Evolutionary conservation across 169 alveolate genomes (phyloP).

Genomic region (Ichthyophthirius multifiliis): DNA sequence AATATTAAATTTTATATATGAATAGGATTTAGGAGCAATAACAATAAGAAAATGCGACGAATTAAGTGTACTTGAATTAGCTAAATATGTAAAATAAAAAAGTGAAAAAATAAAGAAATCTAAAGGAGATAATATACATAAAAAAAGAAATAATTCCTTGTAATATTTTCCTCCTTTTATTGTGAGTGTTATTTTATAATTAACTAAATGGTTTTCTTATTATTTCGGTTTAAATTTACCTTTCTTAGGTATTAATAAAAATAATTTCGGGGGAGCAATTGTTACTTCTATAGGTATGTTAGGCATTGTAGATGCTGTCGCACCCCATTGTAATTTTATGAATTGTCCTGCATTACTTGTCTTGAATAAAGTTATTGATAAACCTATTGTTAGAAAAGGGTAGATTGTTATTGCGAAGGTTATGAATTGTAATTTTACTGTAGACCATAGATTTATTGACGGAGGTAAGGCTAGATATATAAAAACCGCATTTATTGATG

Average conservation of each 20-base stretch:
- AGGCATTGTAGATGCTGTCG: slow-evolving; percentile 31
- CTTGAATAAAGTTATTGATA: slow-evolving; percentile 18
- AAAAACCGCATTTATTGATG: not conserved
- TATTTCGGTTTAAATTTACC: slow-evolving; percentile 19
- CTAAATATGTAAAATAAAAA: slow-evolving; percentile 14
- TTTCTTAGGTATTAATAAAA: slow-evolving; percentile 10
- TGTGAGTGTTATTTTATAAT: slow-evolving; percentile 5
- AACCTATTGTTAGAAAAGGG: slow-evolving; percentile 16
- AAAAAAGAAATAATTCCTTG: slow-evolving; percentile 14
- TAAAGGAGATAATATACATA: slow-evolving; percentile 33
- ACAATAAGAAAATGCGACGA: slow-evolving; percentile 18
- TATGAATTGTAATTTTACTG: slow-evolving; percentile 13
- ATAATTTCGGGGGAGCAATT: slow-evolving; percentile 29
- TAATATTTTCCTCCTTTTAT: slow-evolving; percentile 28
- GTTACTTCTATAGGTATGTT: slow-evolving; percentile 34
- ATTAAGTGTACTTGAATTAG: not conserved
- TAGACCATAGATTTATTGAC: slow-evolving; percentile 43
- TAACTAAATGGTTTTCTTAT: slow-evolving; percentile 8
- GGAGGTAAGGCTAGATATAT: slow-evolving; percentile 11
- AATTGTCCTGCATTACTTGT: slow-evolving; percentile 20
- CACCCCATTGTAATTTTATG: slow-evolving; percentile 23
- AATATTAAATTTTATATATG: not conserved
- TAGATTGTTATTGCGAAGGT: slow-evolving; percentile 20
- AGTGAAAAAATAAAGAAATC: not conserved
- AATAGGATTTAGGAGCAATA: slow-evolving; percentile 32